Percentiles rank a stretch among this genome's conserved stretches.
phyloP scores from a whole-genome alignment of 257 asterid genomes.

The Linaria vulgaris region DNA sequence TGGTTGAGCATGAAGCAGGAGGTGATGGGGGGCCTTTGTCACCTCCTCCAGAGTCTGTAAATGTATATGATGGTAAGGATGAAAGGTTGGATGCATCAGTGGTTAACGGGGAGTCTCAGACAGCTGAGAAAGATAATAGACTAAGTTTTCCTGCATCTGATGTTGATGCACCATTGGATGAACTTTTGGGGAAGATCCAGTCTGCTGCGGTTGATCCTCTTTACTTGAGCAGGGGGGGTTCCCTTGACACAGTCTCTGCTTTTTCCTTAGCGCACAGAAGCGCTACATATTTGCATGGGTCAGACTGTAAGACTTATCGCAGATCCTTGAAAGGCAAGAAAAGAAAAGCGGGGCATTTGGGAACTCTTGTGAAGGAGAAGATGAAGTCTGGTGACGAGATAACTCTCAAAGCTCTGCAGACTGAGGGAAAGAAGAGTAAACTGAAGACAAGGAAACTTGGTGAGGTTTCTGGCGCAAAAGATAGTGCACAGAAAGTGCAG shows the following conservation, averaged over 20 bases:
- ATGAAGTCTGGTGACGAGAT: constrained; percentile 23
- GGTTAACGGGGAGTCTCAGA: neutral
- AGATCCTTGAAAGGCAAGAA: constrained; percentile 29
- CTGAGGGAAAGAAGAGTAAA: constrained; percentile 14
- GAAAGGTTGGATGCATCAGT: constrained; percentile 12
- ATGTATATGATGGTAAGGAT: neutral
- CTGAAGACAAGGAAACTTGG: constrained; percentile 35
- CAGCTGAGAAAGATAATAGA: constrained; percentile 19
- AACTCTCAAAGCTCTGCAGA: constrained; percentile 20
- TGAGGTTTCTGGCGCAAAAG: constrained; percentile 20
- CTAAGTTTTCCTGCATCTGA: constrained; percentile 26
- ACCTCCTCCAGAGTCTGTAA: constrained; percentile 17
- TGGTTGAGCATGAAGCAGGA: constrained; percentile 28
- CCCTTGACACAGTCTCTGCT: constrained; percentile 37
- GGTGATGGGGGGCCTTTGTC: constrained; percentile 39
- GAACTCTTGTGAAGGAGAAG: constrained; percentile 4
- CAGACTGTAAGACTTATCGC: constrained; percentile 29
- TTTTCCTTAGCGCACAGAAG: constrained; percentile 59
- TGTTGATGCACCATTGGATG: constrained; percentile 33
- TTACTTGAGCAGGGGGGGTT: constrained; percentile 35
- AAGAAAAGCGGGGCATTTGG: constrained; percentile 34
- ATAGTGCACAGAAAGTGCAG: constrained; percentile 18
- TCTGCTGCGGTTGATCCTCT: constrained; percentile 45
- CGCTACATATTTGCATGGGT: constrained; percentile 37
- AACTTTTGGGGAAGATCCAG: constrained; percentile 42